Evolutionary conservation across 2,329 filamentous ascomycete species (phyloP).

Genomic region (Ophiostoma sp.): DNA sequence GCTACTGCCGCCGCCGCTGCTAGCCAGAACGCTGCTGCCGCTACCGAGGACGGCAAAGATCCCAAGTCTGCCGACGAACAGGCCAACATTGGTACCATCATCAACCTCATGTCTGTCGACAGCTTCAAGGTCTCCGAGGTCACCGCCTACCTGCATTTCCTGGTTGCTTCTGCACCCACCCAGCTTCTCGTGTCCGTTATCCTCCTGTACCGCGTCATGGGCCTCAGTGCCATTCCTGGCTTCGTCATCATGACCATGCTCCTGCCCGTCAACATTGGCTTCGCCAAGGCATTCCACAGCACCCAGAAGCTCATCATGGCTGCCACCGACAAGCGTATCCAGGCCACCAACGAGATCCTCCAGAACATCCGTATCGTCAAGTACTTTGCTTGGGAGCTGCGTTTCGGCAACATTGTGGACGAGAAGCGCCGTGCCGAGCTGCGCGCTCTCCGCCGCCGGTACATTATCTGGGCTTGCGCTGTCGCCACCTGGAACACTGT

Average conservation of each 20-base stretch:
- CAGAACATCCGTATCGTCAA: conserved; percentile 99
- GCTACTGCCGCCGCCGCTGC: conserved; percentile 35
- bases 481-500: conserved; percentile 96
- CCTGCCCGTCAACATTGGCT: conserved; percentile 81
- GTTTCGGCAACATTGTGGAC: conserved; percentile 79
- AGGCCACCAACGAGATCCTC: conserved; percentile 92
- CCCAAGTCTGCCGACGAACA: conserved; percentile 57
- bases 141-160: conserved; percentile 89
- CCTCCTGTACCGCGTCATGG: conserved; percentile 84
- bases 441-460: conserved; percentile 70
- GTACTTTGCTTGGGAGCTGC: conserved; percentile 96
- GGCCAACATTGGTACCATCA: conserved; percentile 94
- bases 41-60: conserved; percentile 34
- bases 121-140: conserved; percentile 98
- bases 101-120: conserved; percentile 98
- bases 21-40: conserved; percentile 29
- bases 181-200: conserved; percentile 76
- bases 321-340: conserved; percentile 91
- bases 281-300: conserved; percentile 77
- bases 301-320: conserved; percentile 89
- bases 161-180: conserved; percentile 86
- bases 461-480: conserved; percentile 84
- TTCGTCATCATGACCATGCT: conserved; percentile 85
- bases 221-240: conserved; percentile 87
- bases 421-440: conserved; percentile 81